These are phyloP conservation scores for Galerina sulciceps DNA, from an alignment of 768 basidiomycete genomes.

Conservation along the genomic window DNA sequence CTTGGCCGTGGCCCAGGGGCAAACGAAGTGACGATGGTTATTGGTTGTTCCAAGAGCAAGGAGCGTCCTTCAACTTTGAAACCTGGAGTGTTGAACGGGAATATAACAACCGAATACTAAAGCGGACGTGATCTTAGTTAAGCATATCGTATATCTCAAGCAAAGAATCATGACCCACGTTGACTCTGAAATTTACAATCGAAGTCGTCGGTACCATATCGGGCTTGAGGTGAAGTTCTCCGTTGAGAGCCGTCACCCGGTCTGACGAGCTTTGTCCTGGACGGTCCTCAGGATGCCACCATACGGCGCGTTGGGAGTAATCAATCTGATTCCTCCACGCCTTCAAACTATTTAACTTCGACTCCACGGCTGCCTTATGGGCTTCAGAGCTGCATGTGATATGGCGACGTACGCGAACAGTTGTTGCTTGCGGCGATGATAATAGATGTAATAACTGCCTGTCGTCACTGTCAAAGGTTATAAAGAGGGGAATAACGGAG, in stretches of 20 bases:
- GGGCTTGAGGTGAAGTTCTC: conserved; percentile 39
- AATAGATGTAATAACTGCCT: conserved; percentile 37
- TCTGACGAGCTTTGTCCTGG: conserved; percentile 18
- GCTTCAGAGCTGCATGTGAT: conserved; percentile 4
- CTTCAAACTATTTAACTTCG: not conserved
- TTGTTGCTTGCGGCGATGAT: conserved; percentile 32
- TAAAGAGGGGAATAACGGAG: conserved; percentile 38
- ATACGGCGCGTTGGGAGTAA: conserved; percentile 19
- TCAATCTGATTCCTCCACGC: conserved; percentile 15
- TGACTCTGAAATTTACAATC: conserved; percentile 40
- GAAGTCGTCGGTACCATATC: conserved; percentile 38
- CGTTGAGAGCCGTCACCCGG: conserved; percentile 30
- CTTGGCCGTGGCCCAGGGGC: conserved; percentile 31
- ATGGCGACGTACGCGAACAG: conserved; percentile 27
- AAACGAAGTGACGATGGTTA: conserved; percentile 34
- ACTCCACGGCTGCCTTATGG: conserved; percentile 4
- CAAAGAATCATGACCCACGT: conserved; percentile 27
- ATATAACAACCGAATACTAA: conserved; percentile 40
- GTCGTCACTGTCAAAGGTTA: conserved; percentile 35
- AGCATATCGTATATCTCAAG: not conserved
- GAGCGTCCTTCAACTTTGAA: conserved; percentile 28
- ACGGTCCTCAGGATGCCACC: conserved; percentile 11
- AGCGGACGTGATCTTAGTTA: not conserved
- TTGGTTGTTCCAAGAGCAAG: conserved; percentile 29
- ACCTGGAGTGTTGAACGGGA: conserved; percentile 37